Conservation (phyloP, 202 grass and related monocot genomes). For the Carex arenaria region DNA sequence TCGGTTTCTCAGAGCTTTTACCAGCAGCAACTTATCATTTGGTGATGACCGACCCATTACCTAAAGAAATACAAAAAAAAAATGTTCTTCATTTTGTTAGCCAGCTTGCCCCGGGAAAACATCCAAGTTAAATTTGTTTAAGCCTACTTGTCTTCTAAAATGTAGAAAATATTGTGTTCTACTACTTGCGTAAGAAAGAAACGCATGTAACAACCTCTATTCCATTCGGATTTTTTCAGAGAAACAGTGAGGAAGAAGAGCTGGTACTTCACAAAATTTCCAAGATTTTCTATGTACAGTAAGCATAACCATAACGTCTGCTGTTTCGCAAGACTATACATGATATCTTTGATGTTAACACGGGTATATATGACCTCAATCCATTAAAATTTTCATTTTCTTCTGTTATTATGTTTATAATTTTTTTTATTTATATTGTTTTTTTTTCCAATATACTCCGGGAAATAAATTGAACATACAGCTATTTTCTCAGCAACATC, state of each 20-base stretch:
- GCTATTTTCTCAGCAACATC: conserved; percentile 63
- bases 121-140: not conserved
- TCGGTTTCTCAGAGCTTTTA: conserved; percentile 63
- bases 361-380: not conserved
- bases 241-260: not conserved
- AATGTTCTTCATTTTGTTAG: not conserved
- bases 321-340: not conserved
- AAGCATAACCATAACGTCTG: not conserved
- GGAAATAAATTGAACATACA: conserved; percentile 30
- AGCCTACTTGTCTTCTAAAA: not conserved
- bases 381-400: not conserved
- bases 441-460: not conserved
- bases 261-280: not conserved
- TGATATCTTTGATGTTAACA: not conserved
- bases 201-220: not conserved
- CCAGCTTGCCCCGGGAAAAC: not conserved
- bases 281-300: not conserved
- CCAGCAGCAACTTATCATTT: conserved; percentile 89
- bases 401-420: not conserved
- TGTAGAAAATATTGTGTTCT: not conserved
- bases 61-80: conserved; percentile 22
- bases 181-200: not conserved
- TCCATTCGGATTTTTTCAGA: not conserved
- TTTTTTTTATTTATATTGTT: not conserved
- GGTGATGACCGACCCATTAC: conserved; percentile 97